Evolutionary conservation across 495 filamentous ascomycete species (phyloP).

Genomic region (Tuber borchii): DNA sequence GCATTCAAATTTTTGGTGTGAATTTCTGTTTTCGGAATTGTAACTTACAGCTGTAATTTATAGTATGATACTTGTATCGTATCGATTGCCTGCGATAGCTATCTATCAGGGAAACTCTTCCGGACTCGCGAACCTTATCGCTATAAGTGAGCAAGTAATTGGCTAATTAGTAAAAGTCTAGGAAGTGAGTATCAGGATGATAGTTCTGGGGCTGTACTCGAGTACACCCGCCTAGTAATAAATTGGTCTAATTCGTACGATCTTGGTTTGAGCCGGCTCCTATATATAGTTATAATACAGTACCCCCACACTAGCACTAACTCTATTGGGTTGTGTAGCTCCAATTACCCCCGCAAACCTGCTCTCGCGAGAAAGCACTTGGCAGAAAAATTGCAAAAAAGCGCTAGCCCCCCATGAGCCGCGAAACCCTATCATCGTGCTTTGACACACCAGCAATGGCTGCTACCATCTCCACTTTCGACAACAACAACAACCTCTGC

Average conservation of each 20-base stretch:
- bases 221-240: background rate
- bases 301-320: background rate
- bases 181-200: background rate
- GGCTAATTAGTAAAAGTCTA: background rate
- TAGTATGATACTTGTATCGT: too few relatives aligned
- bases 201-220: background rate
- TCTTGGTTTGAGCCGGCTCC: background rate
- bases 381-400: background rate
- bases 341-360: background rate
- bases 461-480: constrained; percentile 60
- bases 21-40: too few relatives aligned
- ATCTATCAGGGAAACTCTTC: background rate
- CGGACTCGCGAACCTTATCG: background rate
- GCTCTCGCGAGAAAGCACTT: background rate
- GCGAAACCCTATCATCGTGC: background rate
- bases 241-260: background rate
- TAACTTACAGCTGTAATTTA: too few relatives aligned
- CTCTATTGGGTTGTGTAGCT: background rate
- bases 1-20: too few relatives aligned
- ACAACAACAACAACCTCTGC: constrained; percentile 68
- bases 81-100: too few relatives aligned
- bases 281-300: background rate
- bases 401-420: background rate
- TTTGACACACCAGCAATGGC: constrained; percentile 64
- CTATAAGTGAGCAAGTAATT: background rate